Evolutionary conservation across 2,329 filamentous ascomycete species (phyloP).

Genomic region (Chlorencoelia australis): DNA sequence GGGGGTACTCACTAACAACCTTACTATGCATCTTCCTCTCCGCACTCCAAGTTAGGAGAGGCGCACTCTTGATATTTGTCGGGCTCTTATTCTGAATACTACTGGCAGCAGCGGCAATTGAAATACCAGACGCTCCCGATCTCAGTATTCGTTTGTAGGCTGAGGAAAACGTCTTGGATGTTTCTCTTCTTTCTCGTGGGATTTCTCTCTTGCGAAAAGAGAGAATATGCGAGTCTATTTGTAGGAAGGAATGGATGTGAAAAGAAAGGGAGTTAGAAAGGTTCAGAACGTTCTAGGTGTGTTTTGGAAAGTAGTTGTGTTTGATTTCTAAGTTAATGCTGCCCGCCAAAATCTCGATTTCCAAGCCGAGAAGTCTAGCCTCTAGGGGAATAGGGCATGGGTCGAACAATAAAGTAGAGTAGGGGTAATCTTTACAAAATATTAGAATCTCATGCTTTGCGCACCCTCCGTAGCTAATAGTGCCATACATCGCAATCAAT

Average conservation of each 20-base stretch:
- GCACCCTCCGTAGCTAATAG: too few species aligned
- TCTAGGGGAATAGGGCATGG: too few species aligned
- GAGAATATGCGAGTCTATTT: too few species aligned
- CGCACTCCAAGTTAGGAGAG: constrained; percentile 20
- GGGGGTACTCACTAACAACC: constrained; percentile 63
- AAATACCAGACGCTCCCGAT: constrained; percentile 62
- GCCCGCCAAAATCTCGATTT: too few species aligned
- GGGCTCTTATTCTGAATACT: constrained; percentile 49
- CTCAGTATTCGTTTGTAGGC: constrained; percentile 66
- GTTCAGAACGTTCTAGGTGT: too few species aligned
- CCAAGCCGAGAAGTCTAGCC: constrained; percentile 4
- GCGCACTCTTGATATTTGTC: constrained; percentile 19
- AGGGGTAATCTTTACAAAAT: too few species aligned
- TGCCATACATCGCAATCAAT: too few species aligned
- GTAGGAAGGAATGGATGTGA: too few species aligned
- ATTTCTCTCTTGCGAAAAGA: constrained; percentile 2
- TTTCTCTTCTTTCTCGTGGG: not conserved
- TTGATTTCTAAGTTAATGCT: too few species aligned
- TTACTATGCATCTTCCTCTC: constrained; percentile 76
- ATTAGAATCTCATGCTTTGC: too few species aligned
- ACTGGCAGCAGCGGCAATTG: constrained; percentile 60
- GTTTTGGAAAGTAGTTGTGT: too few species aligned
- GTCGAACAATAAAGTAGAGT: too few species aligned
- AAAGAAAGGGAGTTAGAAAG: constrained; percentile 1
- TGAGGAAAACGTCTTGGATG: constrained; percentile 81